Base-by-base conservation (phyloP, 805 yeast species). In the Ogataea pini region DNA sequence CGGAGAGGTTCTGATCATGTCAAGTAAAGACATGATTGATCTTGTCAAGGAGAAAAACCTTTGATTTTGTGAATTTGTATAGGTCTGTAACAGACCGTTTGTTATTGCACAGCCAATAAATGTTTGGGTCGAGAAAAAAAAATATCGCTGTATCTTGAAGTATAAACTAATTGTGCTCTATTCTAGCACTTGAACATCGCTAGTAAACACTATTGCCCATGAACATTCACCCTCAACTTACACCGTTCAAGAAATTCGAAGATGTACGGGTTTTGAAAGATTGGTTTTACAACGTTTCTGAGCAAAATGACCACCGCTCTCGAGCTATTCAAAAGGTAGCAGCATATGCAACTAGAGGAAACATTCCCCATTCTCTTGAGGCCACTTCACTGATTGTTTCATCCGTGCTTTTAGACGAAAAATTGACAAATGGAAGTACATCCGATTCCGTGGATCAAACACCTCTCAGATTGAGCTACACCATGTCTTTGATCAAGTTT, bases 401-500 rank as follows among this genome's bases (percentile, higher is more conserved):
- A n/a, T 71, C 82, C 0, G 58, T 68, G 2, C 47, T 82, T 18
- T 54, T 65, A 12, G 83, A 79, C 49, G 72, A 72, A 28, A 49
- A 56, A n/a, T 50, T 54, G 9, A 44, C 17, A 2, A n/a, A 18
- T 12, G 25, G 13, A 12, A 24, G 14, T 3, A 22, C 25, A 6
- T 9, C 17, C 8, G 37, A 6, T 10, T 4, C 14, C 37, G 32
- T 51, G 8, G 78, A 76, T 42, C 55, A 68, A 14, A 62, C 62
- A 41, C 52, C 71, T 0, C 58, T 80, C 2, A 75, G 80, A 51
- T 58, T 82, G 52, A 72, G 83, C 4, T 87, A 86, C 61, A 70
- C 90, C 0, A 83, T 86, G 87, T 80, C 89, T 0, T 59, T 91
- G 10, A 83, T 89, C 22, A 72, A 95, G 49, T 89, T 92, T 68